A percentile compares a stretch with the other conserved stretches of the same genome.
phyloP scores from a whole-genome alignment of 768 basidiomycete genomes.

The Pleurotus giganteus region DNA sequence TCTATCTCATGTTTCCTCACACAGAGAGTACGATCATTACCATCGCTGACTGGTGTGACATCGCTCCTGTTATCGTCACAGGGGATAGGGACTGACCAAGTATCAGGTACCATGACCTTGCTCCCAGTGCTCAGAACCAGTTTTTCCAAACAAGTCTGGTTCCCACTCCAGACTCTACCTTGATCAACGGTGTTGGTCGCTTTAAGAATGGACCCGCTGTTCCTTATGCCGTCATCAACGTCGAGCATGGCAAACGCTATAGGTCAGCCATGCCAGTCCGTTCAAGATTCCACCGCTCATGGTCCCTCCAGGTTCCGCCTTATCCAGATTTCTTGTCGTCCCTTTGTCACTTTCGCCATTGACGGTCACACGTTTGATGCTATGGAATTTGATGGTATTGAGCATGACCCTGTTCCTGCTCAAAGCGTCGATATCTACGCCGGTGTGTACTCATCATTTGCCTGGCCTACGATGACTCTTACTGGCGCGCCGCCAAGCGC shows the following conservation, averaged over 20 bases:
- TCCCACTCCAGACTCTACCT: conserved; percentile 35
- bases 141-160: conserved; percentile 30
- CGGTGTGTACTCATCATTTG: too few species aligned
- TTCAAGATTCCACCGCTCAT: too few species aligned
- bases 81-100: too few species aligned
- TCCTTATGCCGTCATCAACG: conserved; percentile 40
- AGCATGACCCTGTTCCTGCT: conserved; percentile 35
- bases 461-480: too few species aligned
- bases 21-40: conserved; percentile 34
- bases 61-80: too few species aligned
- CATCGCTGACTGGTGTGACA: conserved; percentile 28
- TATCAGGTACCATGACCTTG: conserved; percentile 23
- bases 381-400: conserved; percentile 40
- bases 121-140: conserved; percentile 32
- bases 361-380: conserved; percentile 35
- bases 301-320: conserved; percentile 50
- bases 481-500: too few species aligned
- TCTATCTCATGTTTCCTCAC: neutral
- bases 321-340: conserved; percentile 43
- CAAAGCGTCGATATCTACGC: conserved; percentile 42
- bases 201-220: conserved; percentile 38
- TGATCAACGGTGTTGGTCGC: conserved; percentile 45
- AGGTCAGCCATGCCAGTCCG: too few species aligned
- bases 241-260: conserved; percentile 39
- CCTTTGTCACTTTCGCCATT: conserved; percentile 35